Evolutionary conservation across 345 rosid species (phyloP).

Genomic region (Pugionium dolabratum): DNA sequence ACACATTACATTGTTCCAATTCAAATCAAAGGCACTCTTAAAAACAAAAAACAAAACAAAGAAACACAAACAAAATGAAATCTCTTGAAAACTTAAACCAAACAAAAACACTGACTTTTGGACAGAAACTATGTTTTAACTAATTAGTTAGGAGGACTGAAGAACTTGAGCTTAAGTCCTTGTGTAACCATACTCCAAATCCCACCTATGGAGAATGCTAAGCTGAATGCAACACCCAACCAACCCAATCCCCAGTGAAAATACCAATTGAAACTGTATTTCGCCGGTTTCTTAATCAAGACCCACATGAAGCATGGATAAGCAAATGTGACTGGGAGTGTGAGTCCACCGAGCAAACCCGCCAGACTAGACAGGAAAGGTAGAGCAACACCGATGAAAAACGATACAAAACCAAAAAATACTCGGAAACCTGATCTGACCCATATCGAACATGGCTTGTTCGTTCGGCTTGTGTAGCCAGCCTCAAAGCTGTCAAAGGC

Average conservation of each 20-base stretch:
- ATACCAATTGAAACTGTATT: constrained; percentile 92
- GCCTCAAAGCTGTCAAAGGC: constrained; percentile 96
- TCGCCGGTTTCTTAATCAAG: constrained; percentile 73
- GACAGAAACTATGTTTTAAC: background rate
- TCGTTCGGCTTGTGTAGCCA: constrained; percentile 90
- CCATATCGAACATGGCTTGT: constrained; percentile 95
- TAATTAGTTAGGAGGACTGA: constrained; percentile 66
- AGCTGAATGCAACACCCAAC: constrained; percentile 87
- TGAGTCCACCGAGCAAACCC: constrained; percentile 89
- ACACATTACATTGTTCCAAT: constrained; percentile 29
- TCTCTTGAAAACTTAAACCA: constrained; percentile 7
- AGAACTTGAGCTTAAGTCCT: constrained; percentile 89
- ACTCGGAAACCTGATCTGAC: constrained; percentile 93
- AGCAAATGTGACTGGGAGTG: constrained; percentile 92
- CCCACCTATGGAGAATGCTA: constrained; percentile 92
- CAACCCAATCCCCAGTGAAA: constrained; percentile 94
- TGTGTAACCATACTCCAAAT: constrained; percentile 84
- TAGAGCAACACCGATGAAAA: constrained; percentile 93
- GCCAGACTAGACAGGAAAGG: constrained; percentile 92
- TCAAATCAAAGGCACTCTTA: constrained; percentile 18
- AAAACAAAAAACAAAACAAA: constrained; percentile 23
- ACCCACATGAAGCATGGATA: constrained; percentile 99
- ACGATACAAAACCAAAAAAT: constrained; percentile 71
- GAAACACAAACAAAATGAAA: constrained; percentile 23
- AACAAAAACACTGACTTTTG: constrained; percentile 22